Conservation (phyloP, 1,284 basidiomycete genomes). For the Heterobasidion annosum region DNA sequence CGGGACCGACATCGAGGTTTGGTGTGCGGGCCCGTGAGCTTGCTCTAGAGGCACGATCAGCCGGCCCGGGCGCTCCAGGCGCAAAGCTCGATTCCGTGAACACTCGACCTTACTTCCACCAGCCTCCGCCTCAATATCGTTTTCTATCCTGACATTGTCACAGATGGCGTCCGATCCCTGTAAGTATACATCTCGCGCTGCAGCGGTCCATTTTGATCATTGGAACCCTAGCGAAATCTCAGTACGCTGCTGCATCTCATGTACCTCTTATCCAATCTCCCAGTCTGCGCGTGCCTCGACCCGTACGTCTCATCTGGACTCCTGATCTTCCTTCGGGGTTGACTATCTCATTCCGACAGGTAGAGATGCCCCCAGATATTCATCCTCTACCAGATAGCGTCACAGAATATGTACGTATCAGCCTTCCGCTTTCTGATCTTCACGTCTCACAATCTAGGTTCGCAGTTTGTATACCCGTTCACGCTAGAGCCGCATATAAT, state of each 20-base stretch:
- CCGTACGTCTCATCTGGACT: conserved; percentile 35
- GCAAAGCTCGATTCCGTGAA: no score
- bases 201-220: no score
- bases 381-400: conserved; percentile 88
- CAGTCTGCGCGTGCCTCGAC: conserved; percentile 76
- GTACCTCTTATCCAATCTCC: conserved; percentile 89
- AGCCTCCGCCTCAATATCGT: no score
- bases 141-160: no score
- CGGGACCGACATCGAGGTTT: no score
- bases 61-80: no score
- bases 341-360: conserved; percentile 30
- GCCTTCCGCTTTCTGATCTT: neutral
- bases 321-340: neutral
- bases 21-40: no score
- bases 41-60: no score
- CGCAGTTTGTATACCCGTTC: conserved; percentile 89
- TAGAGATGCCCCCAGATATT: conserved; percentile 80
- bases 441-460: neutral
- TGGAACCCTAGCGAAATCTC: conserved; percentile 21
- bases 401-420: conserved; percentile 66
- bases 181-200: no score
- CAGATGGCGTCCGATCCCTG: no score
- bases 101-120: no score
- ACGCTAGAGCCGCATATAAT: conserved; percentile 82
- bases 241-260: conserved; percentile 66